Base-by-base conservation (phyloP, 2,329 filamentous ascomycete genomes). In the Fusarium sambucinum region DNA sequence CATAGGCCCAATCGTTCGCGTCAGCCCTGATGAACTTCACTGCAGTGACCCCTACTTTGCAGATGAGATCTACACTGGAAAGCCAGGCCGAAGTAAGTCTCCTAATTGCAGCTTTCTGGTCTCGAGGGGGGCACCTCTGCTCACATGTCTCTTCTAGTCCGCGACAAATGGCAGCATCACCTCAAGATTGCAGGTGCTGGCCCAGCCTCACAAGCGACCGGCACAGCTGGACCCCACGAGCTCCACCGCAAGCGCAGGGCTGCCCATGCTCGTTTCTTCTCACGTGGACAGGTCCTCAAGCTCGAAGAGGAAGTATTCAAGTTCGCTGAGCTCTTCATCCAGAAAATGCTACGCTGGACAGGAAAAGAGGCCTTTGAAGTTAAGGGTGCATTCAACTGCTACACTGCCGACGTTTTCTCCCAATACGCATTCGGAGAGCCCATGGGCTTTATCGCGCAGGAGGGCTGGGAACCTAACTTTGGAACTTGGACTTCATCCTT, bases 11-110 rank as follows among this genome's bases (percentile, higher is more conserved):
- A 77, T 81, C 35, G 75, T 81, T 5, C 72, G 79, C 5, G 80
- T 81, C 45, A 80, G 72, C 53, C 79, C 79, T 0, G 63, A 78
- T 23, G 79, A 81, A 58, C 73, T 80, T 3, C 79, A 81, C 60
- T 80, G 79, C 71, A 71, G 68, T 14, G 77, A 80, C 45, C 72
- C 73, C 0, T 54, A 68, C 57, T 80, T 81, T 48, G 64, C 71
- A 29, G 78, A 81, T n/a, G 78, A 80, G 55, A 77, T 81, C 33
- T 80, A 79, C 47, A 70, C 70, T 11, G 73, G 70, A 2, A 35
- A 35, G 17, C 67, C 69, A 3, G 72, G 71, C 2, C 73, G 74
- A 11, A 35, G 33, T 35, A 35, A 35, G 33, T 11, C 5, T n/a
- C 11, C 10, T n/a, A 11, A 35, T 4, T 11, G 9, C 9, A n/a